Evolutionary conservation across 257 asterid genomes (phyloP).

Genomic region (Fraxinus excelsior): DNA sequence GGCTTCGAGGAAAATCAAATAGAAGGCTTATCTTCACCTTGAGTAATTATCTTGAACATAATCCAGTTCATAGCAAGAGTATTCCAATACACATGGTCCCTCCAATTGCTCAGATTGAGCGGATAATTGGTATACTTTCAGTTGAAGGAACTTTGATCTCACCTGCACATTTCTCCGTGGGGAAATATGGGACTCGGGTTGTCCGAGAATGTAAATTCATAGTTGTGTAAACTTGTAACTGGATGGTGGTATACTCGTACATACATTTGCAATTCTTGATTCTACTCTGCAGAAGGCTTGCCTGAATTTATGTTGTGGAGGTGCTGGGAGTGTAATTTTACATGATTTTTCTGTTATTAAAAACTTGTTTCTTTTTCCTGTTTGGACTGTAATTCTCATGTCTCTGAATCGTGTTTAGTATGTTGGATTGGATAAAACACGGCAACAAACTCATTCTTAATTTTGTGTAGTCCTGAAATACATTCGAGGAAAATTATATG

Average conservation of each 20-base stretch:
- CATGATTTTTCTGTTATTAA: not conserved
- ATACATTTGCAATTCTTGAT: not conserved
- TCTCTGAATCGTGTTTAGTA: no score
- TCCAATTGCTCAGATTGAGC: not conserved
- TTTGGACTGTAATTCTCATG: no score
- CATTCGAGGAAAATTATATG: no score
- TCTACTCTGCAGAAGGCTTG: no score
- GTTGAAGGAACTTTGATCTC: not conserved
- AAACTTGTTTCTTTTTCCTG: no score
- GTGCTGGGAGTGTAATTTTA: not conserved
- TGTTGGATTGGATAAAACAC: no score
- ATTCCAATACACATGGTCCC: not conserved
- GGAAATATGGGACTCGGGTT: not conserved
- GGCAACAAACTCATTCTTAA: no score
- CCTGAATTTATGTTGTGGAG: not conserved
- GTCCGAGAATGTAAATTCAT: not conserved
- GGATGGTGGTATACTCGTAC: not conserved
- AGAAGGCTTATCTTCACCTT: conserved; percentile 2
- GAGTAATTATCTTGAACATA: not conserved
- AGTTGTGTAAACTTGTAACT: not conserved
- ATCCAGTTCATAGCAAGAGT: not conserved
- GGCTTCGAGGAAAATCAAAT: conserved; percentile 16
- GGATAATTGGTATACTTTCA: not conserved
- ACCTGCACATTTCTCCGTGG: not conserved
- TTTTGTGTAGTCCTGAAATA: no score